A percentile compares a stretch with the other conserved stretches of the same genome.
These are phyloP conservation scores for Colletotrichum somersetense DNA, from an alignment of 2,329 filamentous ascomycete species.

Conservation along the genomic window DNA sequence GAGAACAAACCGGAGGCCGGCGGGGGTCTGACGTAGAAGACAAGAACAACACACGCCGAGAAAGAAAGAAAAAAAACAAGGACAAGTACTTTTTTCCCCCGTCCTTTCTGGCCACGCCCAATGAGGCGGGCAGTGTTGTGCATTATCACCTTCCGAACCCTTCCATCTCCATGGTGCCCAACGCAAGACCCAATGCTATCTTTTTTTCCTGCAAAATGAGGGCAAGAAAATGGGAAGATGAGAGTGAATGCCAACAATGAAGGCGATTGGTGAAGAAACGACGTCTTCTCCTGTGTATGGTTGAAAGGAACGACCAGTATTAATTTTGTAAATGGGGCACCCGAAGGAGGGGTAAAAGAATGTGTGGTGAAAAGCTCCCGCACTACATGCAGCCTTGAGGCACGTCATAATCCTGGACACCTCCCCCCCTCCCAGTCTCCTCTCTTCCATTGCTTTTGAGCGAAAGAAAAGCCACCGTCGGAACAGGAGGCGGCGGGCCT, in stretches of 20 bases:
- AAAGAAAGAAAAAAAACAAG: not conserved
- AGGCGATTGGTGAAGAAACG: conserved; percentile 2
- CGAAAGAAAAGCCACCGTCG: not conserved
- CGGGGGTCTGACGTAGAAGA: not conserved
- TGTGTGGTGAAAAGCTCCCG: not conserved
- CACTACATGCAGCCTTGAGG: not conserved
- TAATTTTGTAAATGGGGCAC: not conserved
- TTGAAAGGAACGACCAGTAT: not conserved
- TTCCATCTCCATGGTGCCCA: too few species aligned
- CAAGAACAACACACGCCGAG: not conserved
- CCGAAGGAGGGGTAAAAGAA: not conserved
- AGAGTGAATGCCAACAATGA: not conserved
- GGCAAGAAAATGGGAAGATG: not conserved
- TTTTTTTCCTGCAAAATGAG: not conserved
- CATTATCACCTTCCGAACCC: not conserved
- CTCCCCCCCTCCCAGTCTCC: not conserved
- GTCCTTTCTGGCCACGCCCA: too few species aligned
- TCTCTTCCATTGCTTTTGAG: not conserved
- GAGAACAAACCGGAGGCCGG: not conserved
- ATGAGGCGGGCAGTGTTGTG: too few species aligned
- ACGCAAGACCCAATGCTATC: not conserved
- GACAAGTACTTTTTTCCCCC: not conserved
- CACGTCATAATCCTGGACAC: not conserved
- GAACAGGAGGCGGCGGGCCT: not conserved
- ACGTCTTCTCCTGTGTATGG: too few species aligned